Evolutionary conservation across 2,329 filamentous ascomycete genomes (phyloP), one percentile per base, ranked within the genome.

Genomic region (Ascomycota sp.): DNA sequence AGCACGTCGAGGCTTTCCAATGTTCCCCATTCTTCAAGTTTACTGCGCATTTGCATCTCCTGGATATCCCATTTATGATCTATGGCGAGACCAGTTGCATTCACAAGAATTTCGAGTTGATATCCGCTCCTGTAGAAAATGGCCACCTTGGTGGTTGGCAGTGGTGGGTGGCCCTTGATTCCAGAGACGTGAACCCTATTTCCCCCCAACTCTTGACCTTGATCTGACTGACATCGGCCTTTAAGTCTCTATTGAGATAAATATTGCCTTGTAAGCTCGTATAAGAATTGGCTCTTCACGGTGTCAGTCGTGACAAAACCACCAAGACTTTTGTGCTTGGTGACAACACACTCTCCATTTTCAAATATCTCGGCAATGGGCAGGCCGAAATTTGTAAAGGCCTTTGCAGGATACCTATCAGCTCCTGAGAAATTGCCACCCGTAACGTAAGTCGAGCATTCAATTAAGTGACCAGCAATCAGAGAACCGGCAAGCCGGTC

Each of bases 101-200:
- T 62, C 20, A 57, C 19, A 0, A 60, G 40, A 4, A 57, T 31
- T 36, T 65, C 51, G 2, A 49, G 49, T 38, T 64, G 55, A 33
- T 52, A 65, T 0, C 61, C 61, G 7, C 53, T 61, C 7, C 48
- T 44, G 33, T 61, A 63, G 35, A 58, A 62, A 11, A 64, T 49
- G n/a, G 59, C 60, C 6, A 61, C 47, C 36, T 65, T 65, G 1
- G 61, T 65, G 0, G 61, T 64, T 2, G 58, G 50, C 0, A 61
- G 61, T 2, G 61, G 61, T 0, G 56, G 51, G 1, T 38, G 34
- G 1, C 60, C 61, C 13, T 36, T 51, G 13, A 56, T 44, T 0
- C 57, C 56, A 1, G 46, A 51, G 0, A 64, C 46, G 8, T 37
- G 43, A 1, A 62, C 55, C 1, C 56, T 49, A 27, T 51, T 39